Percentiles rank a stretch among this genome's conserved stretches.
phyloP scores from a whole-genome alignment of 176 grass and related monocot genomes.

The Avena insularis region DNA sequence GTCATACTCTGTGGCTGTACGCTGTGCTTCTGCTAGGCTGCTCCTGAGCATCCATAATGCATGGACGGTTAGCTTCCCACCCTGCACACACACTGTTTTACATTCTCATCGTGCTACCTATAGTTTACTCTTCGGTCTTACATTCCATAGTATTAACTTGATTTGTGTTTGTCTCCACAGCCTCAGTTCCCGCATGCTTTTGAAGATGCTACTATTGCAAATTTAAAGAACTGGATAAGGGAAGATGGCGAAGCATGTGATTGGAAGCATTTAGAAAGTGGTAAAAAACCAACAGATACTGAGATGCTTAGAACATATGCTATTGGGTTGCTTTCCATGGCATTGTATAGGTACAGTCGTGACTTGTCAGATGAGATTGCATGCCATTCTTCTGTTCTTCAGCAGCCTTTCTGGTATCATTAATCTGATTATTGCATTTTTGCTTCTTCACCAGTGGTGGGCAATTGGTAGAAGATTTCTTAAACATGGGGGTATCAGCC shows the following conservation, averaged over 20 bases:
- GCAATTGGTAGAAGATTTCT: slow-evolving; percentile 78
- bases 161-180: slow-evolving; percentile 35
- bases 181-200: slow-evolving; percentile 76
- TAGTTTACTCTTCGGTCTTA: too few relatives aligned
- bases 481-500: slow-evolving; percentile 77
- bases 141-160: background rate
- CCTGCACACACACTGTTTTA: background rate
- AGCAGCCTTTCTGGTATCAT: background rate
- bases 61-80: slow-evolving; percentile 63
- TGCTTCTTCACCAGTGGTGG: slow-evolving; percentile 48
- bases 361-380: background rate
- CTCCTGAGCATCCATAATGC: slow-evolving; percentile 76
- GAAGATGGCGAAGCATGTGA: slow-evolving; percentile 54
- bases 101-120: background rate
- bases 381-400: background rate
- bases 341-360: slow-evolving; percentile 62
- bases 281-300: slow-evolving; percentile 74
- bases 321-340: slow-evolving; percentile 87
- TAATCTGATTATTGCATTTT: slow-evolving; percentile 36
- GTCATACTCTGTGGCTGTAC: slow-evolving; percentile 53
- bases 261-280: slow-evolving; percentile 52
- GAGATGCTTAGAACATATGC: slow-evolving; percentile 80
- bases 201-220: slow-evolving; percentile 75
- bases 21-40: slow-evolving; percentile 73
- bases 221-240: slow-evolving; percentile 82